Evolutionary conservation across 2,329 filamentous ascomycete genomes (phyloP), one percentile per base, ranked within the genome.

Genomic region (Trichoderma sp.): DNA sequence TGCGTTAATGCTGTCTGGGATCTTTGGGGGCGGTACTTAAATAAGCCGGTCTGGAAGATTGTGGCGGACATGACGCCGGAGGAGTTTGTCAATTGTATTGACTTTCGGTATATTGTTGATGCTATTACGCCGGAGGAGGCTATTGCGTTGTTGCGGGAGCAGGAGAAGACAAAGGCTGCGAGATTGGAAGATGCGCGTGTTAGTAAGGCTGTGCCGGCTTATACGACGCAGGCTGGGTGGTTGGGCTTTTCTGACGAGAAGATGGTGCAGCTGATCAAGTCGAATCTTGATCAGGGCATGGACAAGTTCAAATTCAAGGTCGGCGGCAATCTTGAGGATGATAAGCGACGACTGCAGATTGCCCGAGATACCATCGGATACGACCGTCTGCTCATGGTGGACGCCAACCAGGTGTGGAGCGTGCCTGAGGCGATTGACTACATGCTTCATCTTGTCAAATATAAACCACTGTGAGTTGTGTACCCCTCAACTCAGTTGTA

Each of bases 1-100:
- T 92, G 97, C n/a, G 93, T 96, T 76, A 97, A 97, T 80, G 94
- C 93, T 11, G 86, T 97, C 77, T 97, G 94, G 94, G 94, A 97
- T 81, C 88, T 97, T n/a, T 97, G 94, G 94, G 93, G 93, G 64
- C 97, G 96, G 84, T 87, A 87, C 3, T 87, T 95, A 39, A 86
- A 88, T 75, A 97, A 97, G 85, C 94, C 94, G 3, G 93, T 97
- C 15, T 97, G 94, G 94, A 88, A 90, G 72, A 91, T 97, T 73
- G 91, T 97, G 26, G 91, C 92, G 11, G 94, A 97, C 74, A 96
- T 97, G 92, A 91, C 87, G 7, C 93, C 94, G 0, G 92, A 95
- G 82, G 91, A 97, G 83, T 90, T 97, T 70, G 93, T 97, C 63
- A 83, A 86, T 72, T 95, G 94, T 83, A 95, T 97, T 79, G 94